Base-by-base conservation (phyloP, 768 basidiomycete species). In the Collybia sp. region DNA sequence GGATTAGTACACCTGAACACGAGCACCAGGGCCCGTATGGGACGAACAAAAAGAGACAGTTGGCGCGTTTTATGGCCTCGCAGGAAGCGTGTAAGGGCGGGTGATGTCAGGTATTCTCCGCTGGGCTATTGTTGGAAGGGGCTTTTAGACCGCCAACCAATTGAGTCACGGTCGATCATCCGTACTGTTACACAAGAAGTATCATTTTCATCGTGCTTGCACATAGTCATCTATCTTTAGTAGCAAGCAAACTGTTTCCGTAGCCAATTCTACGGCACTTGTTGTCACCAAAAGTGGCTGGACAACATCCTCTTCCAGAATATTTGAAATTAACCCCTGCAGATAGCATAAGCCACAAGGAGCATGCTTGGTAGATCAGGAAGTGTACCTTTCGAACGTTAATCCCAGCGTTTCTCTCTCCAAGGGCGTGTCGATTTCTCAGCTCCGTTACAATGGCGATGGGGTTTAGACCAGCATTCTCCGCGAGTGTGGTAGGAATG, bases 381-480 rank as follows among this genome's bases (percentile, higher is more conserved):
- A 13, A 6, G 17, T 79, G 36, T 57, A 92, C 93, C 75, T 94
- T 98, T 57, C 95, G 84, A 52, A 99, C 93, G 64, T 98, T 99
- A 67, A 99, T 98, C 30, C 96, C 96, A 19, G 96, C 94, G 54
- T 86, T 93, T 51, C 80, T 77, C 56, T 99, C 96, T 30, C 96
- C 96, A 8, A 93, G 73, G 1, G 96, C 94, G 66, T 99, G 96
- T 52, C 93, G 80, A 70, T 99, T 99, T 52, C 96, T 82, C 45
- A 99, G 74, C 61, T 99, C 96, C 19, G 96, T 99, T 45, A 99
- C 94, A 61, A 99, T 98, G 6, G 92, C 85, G 53, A 99, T 97
- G 5, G 96, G 93, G 67, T 98, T 96, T 47, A 99, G 75, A 36
- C 96, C 96, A 17, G 96, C 96, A 62, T 99, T 99, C 70, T 99